Evolutionary conservation across 305 asterid species (phyloP).

Genomic region (Coffea humblotiana): DNA sequence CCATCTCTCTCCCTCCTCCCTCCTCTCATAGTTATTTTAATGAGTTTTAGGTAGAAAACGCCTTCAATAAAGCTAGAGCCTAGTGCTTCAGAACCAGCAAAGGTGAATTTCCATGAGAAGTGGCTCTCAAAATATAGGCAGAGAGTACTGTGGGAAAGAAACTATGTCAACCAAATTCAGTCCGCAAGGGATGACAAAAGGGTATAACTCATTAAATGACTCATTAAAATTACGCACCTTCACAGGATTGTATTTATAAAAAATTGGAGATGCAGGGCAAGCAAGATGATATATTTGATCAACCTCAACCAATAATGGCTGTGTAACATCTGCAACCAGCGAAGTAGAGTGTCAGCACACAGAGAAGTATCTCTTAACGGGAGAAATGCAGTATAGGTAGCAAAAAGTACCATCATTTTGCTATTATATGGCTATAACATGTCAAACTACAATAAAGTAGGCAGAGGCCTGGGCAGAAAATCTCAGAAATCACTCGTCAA

Average conservation of each 20-base stretch:
- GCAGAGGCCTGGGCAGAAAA: background rate
- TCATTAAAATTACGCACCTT: constrained; percentile 27
- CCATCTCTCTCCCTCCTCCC: background rate
- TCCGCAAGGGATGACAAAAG: background rate
- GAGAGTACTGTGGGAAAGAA: background rate
- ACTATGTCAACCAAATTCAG: background rate
- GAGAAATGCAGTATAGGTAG: background rate
- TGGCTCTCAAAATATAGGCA: background rate
- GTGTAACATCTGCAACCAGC: constrained; percentile 39
- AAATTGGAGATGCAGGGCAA: constrained; percentile 51
- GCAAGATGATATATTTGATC: constrained; percentile 48
- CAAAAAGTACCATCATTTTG: background rate
- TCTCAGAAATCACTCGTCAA: background rate
- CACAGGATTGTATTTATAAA: constrained; percentile 52
- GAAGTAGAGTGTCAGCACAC: background rate
- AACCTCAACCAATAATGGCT: constrained; percentile 41
- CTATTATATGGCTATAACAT: too few relatives aligned
- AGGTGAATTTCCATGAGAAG: background rate
- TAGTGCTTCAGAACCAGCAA: background rate
- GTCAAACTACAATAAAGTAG: background rate
- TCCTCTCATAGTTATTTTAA: background rate
- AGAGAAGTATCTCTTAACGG: background rate
- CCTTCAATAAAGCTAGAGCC: background rate
- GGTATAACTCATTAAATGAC: background rate
- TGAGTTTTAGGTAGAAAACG: background rate